Conservation (phyloP, 345 rosid genomes). For the Lagerstroemia speciosa region DNA sequence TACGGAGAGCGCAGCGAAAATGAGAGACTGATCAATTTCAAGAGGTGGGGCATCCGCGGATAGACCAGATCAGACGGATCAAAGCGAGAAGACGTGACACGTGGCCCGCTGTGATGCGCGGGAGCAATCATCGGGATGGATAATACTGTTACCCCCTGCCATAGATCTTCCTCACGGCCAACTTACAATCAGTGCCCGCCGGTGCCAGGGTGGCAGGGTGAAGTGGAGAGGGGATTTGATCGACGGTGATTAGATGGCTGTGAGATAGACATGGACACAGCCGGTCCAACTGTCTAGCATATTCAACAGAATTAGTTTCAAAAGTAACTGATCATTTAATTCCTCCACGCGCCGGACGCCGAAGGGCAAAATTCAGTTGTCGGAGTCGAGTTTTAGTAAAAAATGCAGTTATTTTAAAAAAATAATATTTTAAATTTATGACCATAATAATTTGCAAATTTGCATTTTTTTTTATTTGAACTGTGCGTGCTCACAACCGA, state of each 20-base stretch:
- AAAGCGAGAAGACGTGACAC: neutral
- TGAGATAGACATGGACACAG: neutral
- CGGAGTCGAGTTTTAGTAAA: neutral
- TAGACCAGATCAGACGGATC: constrained; percentile 24
- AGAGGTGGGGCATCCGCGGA: constrained; percentile 12
- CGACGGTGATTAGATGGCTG: neutral
- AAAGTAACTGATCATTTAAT: neutral
- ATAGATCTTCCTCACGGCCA: neutral
- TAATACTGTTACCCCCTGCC: neutral
- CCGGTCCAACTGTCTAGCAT: neutral
- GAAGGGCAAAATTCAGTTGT: neutral
- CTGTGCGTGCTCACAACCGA: no score
- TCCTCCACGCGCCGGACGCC: neutral
- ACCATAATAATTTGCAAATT: no score
- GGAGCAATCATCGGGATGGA: neutral
- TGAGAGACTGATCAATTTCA: constrained; percentile 21
- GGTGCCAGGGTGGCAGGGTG: no score
- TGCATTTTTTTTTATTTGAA: no score
- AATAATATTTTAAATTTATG: no score
- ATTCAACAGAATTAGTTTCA: no score
- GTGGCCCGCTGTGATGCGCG: constrained; percentile 14
- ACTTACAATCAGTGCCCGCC: neutral
- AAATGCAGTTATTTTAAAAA: no score
- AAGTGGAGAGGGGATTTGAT: neutral
- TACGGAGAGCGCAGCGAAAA: constrained; percentile 27